These are phyloP conservation scores for Torrubiella hemipterigena DNA, from an alignment of 2,329 filamentous ascomycete genomes.

Conservation along the genomic window DNA sequence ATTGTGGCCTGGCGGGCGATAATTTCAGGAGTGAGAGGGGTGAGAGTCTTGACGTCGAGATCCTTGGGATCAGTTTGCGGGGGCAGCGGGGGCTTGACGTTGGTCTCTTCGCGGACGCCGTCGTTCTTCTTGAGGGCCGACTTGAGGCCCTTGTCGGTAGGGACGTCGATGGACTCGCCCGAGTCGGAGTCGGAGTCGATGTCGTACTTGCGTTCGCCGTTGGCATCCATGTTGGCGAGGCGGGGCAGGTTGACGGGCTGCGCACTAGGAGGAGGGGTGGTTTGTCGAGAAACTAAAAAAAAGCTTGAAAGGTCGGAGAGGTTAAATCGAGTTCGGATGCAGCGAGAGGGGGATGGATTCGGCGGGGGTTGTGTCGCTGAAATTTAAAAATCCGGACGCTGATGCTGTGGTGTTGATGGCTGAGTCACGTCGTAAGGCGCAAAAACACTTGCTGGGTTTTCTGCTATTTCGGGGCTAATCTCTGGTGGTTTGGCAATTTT, in stretches of 20 bases:
- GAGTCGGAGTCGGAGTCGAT: constrained; percentile 61
- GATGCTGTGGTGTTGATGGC: too few relatives aligned
- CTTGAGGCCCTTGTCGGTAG: constrained; percentile 61
- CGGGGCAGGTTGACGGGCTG: constrained; percentile 16
- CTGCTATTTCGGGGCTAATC: too few relatives aligned
- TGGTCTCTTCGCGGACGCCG: constrained; percentile 43
- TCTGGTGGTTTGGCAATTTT: background rate
- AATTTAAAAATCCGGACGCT: too few relatives aligned
- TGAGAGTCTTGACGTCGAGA: constrained; percentile 70
- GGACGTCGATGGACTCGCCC: constrained; percentile 50
- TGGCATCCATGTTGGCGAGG: constrained; percentile 36
- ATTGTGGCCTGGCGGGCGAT: constrained; percentile 97
- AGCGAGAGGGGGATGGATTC: too few relatives aligned
- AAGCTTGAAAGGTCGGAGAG: too few relatives aligned
- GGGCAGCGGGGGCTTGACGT: constrained; percentile 45
- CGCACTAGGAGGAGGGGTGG: too few relatives aligned
- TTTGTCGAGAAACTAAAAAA: too few relatives aligned
- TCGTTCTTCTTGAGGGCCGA: constrained; percentile 72
- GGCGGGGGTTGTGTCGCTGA: too few relatives aligned
- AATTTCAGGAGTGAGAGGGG: constrained; percentile 86
- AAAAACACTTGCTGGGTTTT: too few relatives aligned
- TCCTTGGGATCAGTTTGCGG: constrained; percentile 88
- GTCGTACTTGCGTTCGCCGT: constrained; percentile 53
- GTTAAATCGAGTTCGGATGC: too few relatives aligned
- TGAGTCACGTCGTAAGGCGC: too few relatives aligned